Conservation (phyloP, 345 rosid species). For the Eucalyptus melliodora region DNA sequence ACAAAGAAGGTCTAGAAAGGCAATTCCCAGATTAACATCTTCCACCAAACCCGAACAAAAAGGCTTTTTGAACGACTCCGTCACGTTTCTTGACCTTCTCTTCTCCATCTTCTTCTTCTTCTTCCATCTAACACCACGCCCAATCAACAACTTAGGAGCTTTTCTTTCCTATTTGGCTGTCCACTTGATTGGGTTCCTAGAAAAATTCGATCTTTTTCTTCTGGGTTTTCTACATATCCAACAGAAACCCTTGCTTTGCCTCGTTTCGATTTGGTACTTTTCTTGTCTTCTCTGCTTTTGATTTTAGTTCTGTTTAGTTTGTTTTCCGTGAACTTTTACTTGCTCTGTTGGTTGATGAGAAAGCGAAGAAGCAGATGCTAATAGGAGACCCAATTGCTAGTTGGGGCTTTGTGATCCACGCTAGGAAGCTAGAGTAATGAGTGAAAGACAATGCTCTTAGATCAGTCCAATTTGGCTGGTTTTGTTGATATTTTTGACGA, state of each 20-base stretch:
- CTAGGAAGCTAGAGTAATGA: not conserved
- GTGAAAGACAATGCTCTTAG: not conserved
- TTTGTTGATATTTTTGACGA: not conserved
- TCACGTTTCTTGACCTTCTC: constrained; percentile 6
- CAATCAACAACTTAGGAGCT: not conserved
- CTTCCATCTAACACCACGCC: not conserved
- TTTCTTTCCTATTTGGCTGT: constrained; percentile 8
- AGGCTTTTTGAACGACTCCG: constrained; percentile 1
- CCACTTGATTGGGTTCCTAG: not conserved
- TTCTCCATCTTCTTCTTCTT: not conserved
- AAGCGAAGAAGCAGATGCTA: not conserved
- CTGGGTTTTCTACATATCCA: not conserved
- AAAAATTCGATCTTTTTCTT: not conserved
- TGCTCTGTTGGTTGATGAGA: not conserved
- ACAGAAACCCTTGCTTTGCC: not conserved
- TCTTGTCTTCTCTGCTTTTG: not conserved
- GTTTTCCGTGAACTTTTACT: not conserved
- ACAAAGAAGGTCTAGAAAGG: not conserved
- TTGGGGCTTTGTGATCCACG: not conserved
- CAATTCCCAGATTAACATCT: not conserved
- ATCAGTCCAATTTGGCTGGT: not conserved
- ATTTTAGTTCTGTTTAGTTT: not conserved
- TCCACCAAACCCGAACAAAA: not conserved
- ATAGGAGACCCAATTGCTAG: not conserved
- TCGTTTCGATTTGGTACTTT: not conserved